Conservation (phyloP, 2,329 filamentous ascomycete species). For the Apiospora phragmitis region DNA sequence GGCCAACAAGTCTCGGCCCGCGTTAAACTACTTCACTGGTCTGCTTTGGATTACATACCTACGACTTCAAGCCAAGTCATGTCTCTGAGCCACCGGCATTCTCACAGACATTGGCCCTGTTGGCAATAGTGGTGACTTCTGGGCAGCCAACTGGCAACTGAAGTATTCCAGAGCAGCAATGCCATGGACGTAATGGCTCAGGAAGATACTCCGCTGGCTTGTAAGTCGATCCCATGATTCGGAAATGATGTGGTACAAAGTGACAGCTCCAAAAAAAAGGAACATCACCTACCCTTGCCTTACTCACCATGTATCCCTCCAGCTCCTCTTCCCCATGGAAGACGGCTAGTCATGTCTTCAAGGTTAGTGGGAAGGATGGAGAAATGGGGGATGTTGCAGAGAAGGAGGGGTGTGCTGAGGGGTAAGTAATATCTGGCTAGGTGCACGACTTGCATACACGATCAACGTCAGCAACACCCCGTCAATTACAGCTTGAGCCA, state of each 20-base stretch:
- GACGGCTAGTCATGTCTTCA: background rate
- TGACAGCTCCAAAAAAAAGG: background rate
- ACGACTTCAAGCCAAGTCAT: background rate
- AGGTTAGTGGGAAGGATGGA: background rate
- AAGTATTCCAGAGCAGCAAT: background rate
- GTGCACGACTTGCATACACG: slow-evolving; percentile 1
- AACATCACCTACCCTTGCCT: background rate
- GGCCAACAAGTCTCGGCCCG: slow-evolving; percentile 1
- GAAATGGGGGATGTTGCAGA: background rate
- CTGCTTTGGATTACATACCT: background rate
- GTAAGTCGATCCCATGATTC: background rate
- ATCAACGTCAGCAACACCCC: background rate
- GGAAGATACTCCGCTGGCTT: background rate
- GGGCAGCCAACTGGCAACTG: background rate
- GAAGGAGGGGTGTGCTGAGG: slow-evolving; percentile 2
- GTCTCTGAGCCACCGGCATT: background rate
- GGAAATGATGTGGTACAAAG: background rate
- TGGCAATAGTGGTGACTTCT: background rate
- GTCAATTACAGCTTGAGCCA: background rate
- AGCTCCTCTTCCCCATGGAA: background rate
- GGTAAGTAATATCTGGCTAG: background rate
- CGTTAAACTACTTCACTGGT: background rate
- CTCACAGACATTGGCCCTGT: background rate
- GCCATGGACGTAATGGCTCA: background rate
- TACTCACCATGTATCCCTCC: background rate